Base-by-base conservation (phyloP, 495 filamentous ascomycete genomes). In the Peziza echinospora region DNA sequence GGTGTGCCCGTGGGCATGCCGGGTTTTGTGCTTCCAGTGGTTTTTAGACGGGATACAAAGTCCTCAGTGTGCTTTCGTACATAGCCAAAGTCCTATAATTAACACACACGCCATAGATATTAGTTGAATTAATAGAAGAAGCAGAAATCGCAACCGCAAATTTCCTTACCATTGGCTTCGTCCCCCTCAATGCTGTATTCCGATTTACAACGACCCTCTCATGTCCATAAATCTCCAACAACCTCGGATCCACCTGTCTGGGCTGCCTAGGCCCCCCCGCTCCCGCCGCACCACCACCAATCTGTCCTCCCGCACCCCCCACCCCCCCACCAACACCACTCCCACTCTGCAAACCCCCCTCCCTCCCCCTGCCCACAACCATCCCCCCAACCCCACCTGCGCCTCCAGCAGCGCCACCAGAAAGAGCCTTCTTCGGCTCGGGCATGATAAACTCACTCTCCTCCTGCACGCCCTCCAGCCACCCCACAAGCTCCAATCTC, bases 121-220 rank as follows among this genome's bases (percentile, higher is more conserved):
- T 11, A 9, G n/a, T 39, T 19, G 2, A 45, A 10, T 19, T 30
- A 22, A 19, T 21, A 44, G 23, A 25, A 28, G 9, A 45, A 25
- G 44, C 9, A 9, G 49, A 40, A 25, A 17, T n/a, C 11, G 24
- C 25, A 17, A 65, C 78, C 57, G 67, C n/a, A 37, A 17, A 0
- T 17, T 37, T 37, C 13, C 0, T 37, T 37, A 92, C 86, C 24
- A 80, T 87, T 26, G 84, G 80, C 59, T 93, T 96, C 52, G 84
- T 80, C 1, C 89, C 89, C 39, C 83, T 67, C 45, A 99, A 67
- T 24, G 87, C 71, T 26, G 70, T 85, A 63, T 99, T 96, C 25
- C 84, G 74, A 61, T 99, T 89, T 8, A 84, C 84, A 72, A 89
- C 84, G 60, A 76, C 78, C 28, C 89, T 69, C 64, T 97, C 89